These are phyloP conservation scores for Ceriops decandra DNA, from an alignment of 345 rosid species.

Conservation along the genomic window DNA sequence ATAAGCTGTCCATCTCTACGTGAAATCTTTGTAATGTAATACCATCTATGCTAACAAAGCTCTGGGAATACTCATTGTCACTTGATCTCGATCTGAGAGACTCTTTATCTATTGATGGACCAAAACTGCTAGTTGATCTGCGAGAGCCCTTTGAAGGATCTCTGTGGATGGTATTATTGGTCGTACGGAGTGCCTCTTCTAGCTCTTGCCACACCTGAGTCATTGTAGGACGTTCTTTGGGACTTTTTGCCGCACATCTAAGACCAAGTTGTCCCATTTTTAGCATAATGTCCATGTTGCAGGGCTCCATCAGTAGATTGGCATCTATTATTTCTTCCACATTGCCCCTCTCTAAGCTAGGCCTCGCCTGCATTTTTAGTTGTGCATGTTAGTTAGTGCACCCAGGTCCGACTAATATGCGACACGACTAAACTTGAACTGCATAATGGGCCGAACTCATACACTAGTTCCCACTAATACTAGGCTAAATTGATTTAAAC, in stretches of 20 bases:
- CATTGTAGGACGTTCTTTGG: slow-evolving; percentile 57
- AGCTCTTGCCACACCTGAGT: slow-evolving; percentile 50
- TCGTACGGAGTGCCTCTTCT: slow-evolving; percentile 32
- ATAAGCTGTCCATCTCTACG: slow-evolving; percentile 45
- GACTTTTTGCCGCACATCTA: slow-evolving; percentile 39
- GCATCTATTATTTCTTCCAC: slow-evolving; percentile 51
- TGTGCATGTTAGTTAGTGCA: no score
- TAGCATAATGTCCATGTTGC: slow-evolving; percentile 51
- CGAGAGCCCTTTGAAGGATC: slow-evolving; percentile 13
- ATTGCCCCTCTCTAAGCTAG: slow-evolving; percentile 41
- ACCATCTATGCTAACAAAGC: slow-evolving; percentile 50
- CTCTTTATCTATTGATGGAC: background rate
- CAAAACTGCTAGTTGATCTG: background rate
- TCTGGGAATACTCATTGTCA: slow-evolving; percentile 31
- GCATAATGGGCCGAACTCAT: no score
- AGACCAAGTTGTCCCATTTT: slow-evolving; percentile 55
- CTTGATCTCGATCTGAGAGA: slow-evolving; percentile 6
- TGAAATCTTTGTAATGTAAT: slow-evolving; percentile 49
- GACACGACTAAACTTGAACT: no score
- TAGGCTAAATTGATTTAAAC: no score
- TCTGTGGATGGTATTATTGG: slow-evolving; percentile 15
- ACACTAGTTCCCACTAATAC: no score
- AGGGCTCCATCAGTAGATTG: slow-evolving; percentile 43
- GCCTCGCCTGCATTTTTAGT: slow-evolving; percentile 39
- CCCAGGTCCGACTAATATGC: no score